Evolutionary conservation across 805 yeast species (phyloP), one percentile per base, ranked within the genome.

Genomic region (Wickerhamomyces chambardii): DNA sequence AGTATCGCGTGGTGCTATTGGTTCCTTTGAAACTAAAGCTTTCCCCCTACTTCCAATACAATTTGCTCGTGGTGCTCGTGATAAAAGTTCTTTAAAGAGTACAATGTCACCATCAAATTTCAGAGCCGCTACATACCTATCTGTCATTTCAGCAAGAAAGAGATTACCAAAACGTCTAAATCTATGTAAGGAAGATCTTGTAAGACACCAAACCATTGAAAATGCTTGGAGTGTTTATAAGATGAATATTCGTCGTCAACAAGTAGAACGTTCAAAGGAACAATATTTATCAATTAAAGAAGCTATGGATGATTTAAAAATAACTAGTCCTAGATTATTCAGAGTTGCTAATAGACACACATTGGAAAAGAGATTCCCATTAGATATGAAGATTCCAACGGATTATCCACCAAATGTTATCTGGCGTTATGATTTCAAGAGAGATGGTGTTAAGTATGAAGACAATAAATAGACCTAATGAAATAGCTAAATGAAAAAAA

Each of bases 341-440:
- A 70, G 66, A 35, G 64, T 64, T 24, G 94, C 95, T 10, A 78
- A 75, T 47, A 56, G 56, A 22, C 60, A 64, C 33, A 80, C 81
- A 45, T 56, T 57, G 30, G 67, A 66, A 34, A 66, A 66, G 39
- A 65, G 86, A 48, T 87, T 84, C 56, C 90, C 95, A 5, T 61
- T 84, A 47, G 96, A 90, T 51, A 55, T 85, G 56, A 75, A 92
- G 51, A 76, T 84, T 9, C 98, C 98, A 16, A 82, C 95, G 2
- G 90, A 87, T 37, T 84, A 66, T 41, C 98, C 98, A 12, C 83
- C 97, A 15, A 75, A 73, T 49, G 69, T 71, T 40, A 66, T 83
- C 15, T 89, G 97, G 97, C 75, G 77, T 37, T 72, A 73, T 48
- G 73, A 76, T n/a, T 64, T 59, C 35, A 44, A 45, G 17, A 24